These are phyloP conservation scores for Aspergillus sp. DNA, from an alignment of 2,329 filamentous ascomycete genomes.

Conservation along the genomic window DNA sequence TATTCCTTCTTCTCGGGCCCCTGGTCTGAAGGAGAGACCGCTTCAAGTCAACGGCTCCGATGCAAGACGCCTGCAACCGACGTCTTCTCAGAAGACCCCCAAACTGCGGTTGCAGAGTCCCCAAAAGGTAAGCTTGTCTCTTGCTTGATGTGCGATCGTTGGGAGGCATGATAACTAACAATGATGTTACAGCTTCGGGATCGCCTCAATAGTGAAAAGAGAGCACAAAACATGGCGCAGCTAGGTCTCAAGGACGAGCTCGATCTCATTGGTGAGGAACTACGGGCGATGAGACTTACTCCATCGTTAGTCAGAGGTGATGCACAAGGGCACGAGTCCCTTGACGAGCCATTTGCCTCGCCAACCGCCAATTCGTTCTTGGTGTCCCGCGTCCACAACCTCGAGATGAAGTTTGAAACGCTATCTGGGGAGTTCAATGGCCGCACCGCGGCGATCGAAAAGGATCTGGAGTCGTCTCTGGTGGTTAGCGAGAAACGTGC, in stretches of 20 bases:
- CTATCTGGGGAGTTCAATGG: conserved; percentile 61
- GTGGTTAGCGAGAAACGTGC: conserved; percentile 75
- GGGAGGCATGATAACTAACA: conserved; percentile 3
- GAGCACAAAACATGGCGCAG: conserved; percentile 69
- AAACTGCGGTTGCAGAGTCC: conserved; percentile 68
- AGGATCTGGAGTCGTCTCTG: conserved; percentile 71
- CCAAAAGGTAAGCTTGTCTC: conserved; percentile 50
- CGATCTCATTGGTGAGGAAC: conserved; percentile 76
- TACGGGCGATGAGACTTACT: conserved; percentile 54
- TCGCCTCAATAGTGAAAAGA: conserved; percentile 79
- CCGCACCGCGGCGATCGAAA: conserved; percentile 65
- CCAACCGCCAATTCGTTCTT: conserved; percentile 26
- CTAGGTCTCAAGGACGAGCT: conserved; percentile 72
- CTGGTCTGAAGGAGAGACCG: conserved; percentile 38
- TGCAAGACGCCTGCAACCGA: conserved; percentile 43
- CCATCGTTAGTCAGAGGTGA: conserved; percentile 38
- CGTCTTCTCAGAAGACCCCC: conserved; percentile 69
- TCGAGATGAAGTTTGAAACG: conserved; percentile 68
- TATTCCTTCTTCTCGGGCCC: conserved; percentile 50
- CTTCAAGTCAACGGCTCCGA: conserved; percentile 34
- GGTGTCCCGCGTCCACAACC: conserved; percentile 58
- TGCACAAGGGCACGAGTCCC: conserved; percentile 30
- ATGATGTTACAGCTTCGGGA: conserved; percentile 60
- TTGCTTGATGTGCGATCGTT: no score
- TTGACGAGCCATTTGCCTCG: conserved; percentile 18